Evolutionary conservation across 1,139 yeast genomes (phyloP), one percentile per base, ranked within the genome.

Genomic region (Blastobotrys niveus): DNA sequence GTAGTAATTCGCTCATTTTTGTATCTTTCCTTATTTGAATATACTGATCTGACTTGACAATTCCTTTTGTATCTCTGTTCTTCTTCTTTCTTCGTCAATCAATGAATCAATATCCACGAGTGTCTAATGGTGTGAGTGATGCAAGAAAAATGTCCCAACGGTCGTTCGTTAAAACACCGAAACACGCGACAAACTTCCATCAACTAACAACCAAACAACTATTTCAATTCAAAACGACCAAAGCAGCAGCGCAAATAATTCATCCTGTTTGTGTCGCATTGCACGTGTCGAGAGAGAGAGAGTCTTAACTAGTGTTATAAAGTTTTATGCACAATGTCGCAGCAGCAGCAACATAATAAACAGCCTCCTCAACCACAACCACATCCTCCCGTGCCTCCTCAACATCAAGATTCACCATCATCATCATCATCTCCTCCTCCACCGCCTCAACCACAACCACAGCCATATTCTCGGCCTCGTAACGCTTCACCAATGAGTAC

Each of bases 401-500:
- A n/a, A n/a, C n/a, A n/a, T n/a, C n/a, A n/a, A n/a, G n/a, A 10
- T 15, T 14, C 39, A 21, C 25, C 37, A 14, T 10, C 32, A 24
- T 21, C 37, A 18, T 32, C 42, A 9, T 17, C 35, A 10, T 26
- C 42, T 5, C 34, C 24, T 12, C 27, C 24, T 14, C 22, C 33
- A 21, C 20, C 21, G n/a, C 26, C 5, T 2, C 7, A 4, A 4
- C 15, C 17, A n/a, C 26, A n/a, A 26, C 12, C 15, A 9, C 38
- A 33, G n/a, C n/a, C n/a, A n/a, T n/a, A 24, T 12, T 24, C 27
- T 10, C 34, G 44, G 22, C 44, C 39, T 7, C 31, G 47, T 25
- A 40, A 40, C 25, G 36, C 44, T 21, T 40, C 47, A 20, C 43
- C 48, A 53, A 66, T 77, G 66, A 74, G 76, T 55, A 81, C 91